Conservation (phyloP, 768 basidiomycete species). For the Podaxis carcinomalis region DNA sequence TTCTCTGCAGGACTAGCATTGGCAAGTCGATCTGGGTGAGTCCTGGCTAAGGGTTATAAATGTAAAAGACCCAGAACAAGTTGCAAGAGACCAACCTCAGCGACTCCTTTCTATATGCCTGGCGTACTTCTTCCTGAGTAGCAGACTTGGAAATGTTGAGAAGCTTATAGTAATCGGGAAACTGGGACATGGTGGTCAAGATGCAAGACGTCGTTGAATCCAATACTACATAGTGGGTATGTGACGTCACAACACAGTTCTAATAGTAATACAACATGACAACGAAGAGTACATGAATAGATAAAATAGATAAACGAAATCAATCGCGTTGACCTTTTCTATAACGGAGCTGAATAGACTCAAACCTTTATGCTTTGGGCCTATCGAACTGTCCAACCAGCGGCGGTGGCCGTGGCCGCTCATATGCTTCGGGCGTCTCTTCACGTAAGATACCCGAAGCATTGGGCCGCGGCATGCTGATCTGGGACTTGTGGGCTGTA, state of each 20-base stretch:
- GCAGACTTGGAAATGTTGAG: conserved; percentile 53
- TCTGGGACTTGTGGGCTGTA: conserved; percentile 23
- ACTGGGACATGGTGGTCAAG: conserved; percentile 54
- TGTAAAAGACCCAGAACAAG: conserved; percentile 12
- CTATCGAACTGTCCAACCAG: conserved; percentile 15
- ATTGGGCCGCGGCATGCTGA: conserved; percentile 24
- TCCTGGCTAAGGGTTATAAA: conserved; percentile 39
- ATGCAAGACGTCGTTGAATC: neutral
- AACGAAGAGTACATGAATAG: neutral
- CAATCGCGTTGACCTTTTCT: neutral
- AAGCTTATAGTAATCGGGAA: conserved; percentile 79
- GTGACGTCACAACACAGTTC: conserved; percentile 22
- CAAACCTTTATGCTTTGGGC: neutral
- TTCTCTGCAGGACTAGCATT: conserved; percentile 71
- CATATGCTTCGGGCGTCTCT: conserved; percentile 25
- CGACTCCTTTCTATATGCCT: conserved; percentile 79
- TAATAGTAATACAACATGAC: neutral
- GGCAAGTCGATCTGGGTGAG: conserved; percentile 82
- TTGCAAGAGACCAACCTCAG: conserved; percentile 43
- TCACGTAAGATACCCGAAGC: conserved; percentile 17
- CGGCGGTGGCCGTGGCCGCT: conserved; percentile 40
- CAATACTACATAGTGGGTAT: neutral
- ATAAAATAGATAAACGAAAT: neutral
- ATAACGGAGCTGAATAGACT: neutral
- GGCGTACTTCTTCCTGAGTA: conserved; percentile 65